Evolutionary conservation across 108 stramenopile species (phyloP).

Genomic region (Stephanodiscus triporus): DNA sequence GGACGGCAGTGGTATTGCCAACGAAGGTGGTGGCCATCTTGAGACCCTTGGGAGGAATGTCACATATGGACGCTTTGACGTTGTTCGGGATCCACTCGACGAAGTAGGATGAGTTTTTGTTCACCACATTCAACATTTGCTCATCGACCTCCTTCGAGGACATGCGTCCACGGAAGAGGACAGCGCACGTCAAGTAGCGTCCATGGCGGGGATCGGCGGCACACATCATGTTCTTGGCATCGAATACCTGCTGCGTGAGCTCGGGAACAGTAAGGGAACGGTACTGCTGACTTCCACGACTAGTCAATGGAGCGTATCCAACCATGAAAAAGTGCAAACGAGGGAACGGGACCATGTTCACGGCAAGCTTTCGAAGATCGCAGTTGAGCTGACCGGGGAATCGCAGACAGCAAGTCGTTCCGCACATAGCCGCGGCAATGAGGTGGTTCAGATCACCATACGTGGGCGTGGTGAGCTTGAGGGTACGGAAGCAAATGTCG

Average conservation of each 20-base stretch:
- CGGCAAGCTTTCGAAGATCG: slow-evolving; percentile 98
- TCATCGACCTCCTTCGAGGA: slow-evolving; percentile 96
- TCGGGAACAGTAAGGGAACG: slow-evolving; percentile 96
- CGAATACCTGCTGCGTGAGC: slow-evolving; percentile 95
- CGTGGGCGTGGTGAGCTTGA: slow-evolving; percentile 90
- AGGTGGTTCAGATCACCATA: slow-evolving; percentile 95
- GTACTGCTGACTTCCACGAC: slow-evolving; percentile 92
- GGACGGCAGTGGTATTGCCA: slow-evolving; percentile 93
- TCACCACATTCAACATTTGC: slow-evolving; percentile 97
- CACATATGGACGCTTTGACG: slow-evolving; percentile 98
- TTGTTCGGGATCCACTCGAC: slow-evolving; percentile 99
- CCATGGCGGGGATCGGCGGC: slow-evolving; percentile 99
- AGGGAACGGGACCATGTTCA: slow-evolving; percentile 99
- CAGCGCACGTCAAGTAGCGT: slow-evolving; percentile 97
- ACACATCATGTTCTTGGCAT: slow-evolving; percentile 99
- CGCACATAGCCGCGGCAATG: slow-evolving; percentile 92
- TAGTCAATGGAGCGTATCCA: slow-evolving; percentile 95
- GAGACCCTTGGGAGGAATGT: slow-evolving; percentile 97
- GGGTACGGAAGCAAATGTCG: slow-evolving; percentile 94
- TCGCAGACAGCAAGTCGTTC: slow-evolving; percentile 96
- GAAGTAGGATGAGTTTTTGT: slow-evolving; percentile 99
- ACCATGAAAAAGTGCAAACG: slow-evolving; percentile 99
- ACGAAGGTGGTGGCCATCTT: slow-evolving; percentile 93
- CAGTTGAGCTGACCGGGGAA: slow-evolving; percentile 99
- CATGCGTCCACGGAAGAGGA: slow-evolving; percentile 99